Base-by-base conservation (phyloP, 257 asterid genomes). In the Penstemon barbatus region DNA sequence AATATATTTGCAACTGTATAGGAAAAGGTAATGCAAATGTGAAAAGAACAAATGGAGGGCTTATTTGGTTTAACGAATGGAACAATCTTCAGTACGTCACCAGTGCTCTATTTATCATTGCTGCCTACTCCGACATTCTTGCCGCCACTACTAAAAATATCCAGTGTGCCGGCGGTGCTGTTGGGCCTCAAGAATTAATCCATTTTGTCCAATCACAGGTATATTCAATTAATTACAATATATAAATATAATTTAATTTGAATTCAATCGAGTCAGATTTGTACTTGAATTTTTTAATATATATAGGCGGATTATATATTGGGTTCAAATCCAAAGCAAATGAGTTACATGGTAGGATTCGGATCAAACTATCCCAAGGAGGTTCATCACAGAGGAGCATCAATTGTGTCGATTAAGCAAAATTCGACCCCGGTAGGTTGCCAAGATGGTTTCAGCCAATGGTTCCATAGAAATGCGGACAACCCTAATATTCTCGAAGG, bases 271-370 rank as follows among this genome's bases (percentile, higher is more conserved):
- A 41, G 0, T 45, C 11, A 3, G 10, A 45, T 45, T 45, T 7
- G 2, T 12, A 6, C 4, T 45, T 45, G 7, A 6, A 45, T 46
- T 46, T 46, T 3, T 46, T 12, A 9, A 13, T 15, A 8, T 0
- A 36, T 64, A 13, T 65, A 80, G 91, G 92, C 83, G 74, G 85
- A 89, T 57, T 78, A 87, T 57, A 80, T 89, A 62, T 53, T 89
- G 44, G 96, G 96, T 3, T 9, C 66, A 7, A 89, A 89, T 73
- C 80, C 92, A 18, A 69, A 54, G 59, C 6, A 33, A 0, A 70
- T 85, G 83, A 83, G 94, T 65, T 89, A 89, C 78, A 80, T 86
- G 96, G 90, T 89, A 0, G 90, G 95, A 55, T 85, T 71, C 73
- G 95, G 95, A 12, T 36, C 74, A 6, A 83, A 80, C 63, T 87